Evolutionary conservation across 371 early-diverging fungal genomes (phyloP), one percentile per base, ranked within the genome.

Genomic region (Saksenaea oblongispora): DNA sequence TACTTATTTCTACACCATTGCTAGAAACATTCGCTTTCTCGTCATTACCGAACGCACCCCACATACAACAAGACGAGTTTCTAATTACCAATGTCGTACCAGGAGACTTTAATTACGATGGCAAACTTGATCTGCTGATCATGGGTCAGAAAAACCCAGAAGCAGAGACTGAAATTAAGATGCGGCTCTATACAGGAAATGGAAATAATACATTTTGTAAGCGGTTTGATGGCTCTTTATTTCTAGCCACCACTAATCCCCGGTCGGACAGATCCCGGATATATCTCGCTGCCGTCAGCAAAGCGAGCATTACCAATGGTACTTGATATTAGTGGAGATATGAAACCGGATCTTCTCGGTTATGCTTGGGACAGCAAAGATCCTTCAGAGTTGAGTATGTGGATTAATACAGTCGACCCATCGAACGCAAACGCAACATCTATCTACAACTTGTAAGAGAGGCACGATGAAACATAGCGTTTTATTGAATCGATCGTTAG

Each of bases 41-140:
- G 15, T 34, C 72, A 39, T 58, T 64, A 9, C 61, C 63, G 11
- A 60, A 58, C 42, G 66, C 56, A 59, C 75, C 69, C 18, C 76
- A 70, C 27, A 67, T 75, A 27, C 27, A 53, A 55, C 51, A 72
- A 14, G 22, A 62, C 1, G 69, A 72, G 11, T 83, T 84, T 67
- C 66, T 84, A 4, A 90, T 93, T 55, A 88, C 87, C 31, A 91
- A 90, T 59, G 85, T 93, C 18, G 81, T 95, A 9, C 89, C 94
- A 7, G 91, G 91, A 47, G 96, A 96, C 67, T 95, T 83, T 55
- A 88, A 95, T 65, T 89, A 88, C 69, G 96, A 95, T 70, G 97
- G 96, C 14, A 73, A 84, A 17, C 71, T 95, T 51, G 97, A 96
- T 71, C 65, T 96, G 2, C 74, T 96, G 18, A 65, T 95, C 3